These are phyloP conservation scores for Tuctoria greenei DNA, from an alignment of 176 grass and related monocot species.

Conservation along the genomic window DNA sequence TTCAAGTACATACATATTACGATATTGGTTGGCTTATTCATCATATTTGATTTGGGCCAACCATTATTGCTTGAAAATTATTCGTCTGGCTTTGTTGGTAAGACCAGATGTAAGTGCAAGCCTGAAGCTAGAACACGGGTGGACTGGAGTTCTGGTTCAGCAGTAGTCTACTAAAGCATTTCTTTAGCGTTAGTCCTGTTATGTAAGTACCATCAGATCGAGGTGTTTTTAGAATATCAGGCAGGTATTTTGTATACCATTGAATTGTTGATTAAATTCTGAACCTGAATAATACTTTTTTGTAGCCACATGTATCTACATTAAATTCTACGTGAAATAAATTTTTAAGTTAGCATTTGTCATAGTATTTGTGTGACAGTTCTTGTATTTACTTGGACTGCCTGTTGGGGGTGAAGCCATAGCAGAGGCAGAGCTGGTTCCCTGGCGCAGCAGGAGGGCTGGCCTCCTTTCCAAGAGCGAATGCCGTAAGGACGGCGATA, in stretches of 20 bases:
- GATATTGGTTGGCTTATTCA: conserved; percentile 19
- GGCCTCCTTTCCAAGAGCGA: too few species aligned
- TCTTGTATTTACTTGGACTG: too few species aligned
- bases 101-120: background rate
- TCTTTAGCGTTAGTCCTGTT: conserved; percentile 30
- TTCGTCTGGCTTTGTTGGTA: conserved; percentile 23
- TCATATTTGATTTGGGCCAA: conserved; percentile 11
- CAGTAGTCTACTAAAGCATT: background rate
- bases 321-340: conserved; percentile 47
- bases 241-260: conserved; percentile 24
- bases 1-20: conserved; percentile 43
- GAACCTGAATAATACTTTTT: conserved; percentile 43
- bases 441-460: too few species aligned
- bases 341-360: conserved; percentile 22
- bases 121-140: conserved; percentile 1
- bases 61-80: conserved; percentile 13
- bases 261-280: conserved; percentile 52
- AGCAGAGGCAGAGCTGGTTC: too few species aligned
- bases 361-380: background rate
- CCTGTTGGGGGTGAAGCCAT: too few species aligned
- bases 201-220: conserved; percentile 10
- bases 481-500: too few species aligned
- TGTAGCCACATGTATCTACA: conserved; percentile 20
- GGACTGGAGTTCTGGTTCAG: conserved; percentile 26
- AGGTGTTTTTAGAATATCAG: conserved; percentile 16